Evolutionary conservation across 768 basidiomycete genomes (phyloP).

Genomic region (Terana coerulea): DNA sequence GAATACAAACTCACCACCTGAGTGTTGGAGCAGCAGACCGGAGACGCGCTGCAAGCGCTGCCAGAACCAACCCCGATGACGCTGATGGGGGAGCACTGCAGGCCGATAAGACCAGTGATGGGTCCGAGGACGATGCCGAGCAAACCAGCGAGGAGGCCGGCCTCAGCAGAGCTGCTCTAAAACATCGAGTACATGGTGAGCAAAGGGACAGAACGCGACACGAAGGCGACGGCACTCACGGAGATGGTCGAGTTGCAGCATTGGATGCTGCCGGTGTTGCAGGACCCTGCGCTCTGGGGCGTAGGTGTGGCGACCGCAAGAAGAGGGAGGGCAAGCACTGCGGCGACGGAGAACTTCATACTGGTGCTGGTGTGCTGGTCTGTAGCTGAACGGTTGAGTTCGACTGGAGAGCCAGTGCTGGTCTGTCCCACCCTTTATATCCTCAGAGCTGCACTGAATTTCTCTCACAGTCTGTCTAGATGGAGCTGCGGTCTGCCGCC

Average conservation of each 20-base stretch:
- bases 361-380: neutral
- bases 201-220: neutral
- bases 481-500: too few relatives aligned
- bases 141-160: constrained; percentile 3
- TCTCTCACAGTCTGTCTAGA: too few relatives aligned
- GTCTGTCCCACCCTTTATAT: neutral
- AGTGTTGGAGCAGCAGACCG: constrained; percentile 7
- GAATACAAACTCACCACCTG: neutral
- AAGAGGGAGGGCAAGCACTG: constrained; percentile 10
- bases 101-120: constrained; percentile 6
- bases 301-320: constrained; percentile 13
- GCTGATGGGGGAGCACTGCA: constrained; percentile 15
- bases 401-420: neutral
- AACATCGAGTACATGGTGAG: neutral
- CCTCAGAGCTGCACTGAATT: too few relatives aligned
- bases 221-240: neutral
- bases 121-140: constrained; percentile 10
- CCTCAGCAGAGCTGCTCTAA: constrained; percentile 3
- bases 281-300: neutral
- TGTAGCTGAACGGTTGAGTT: constrained; percentile 1
- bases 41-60: constrained; percentile 1
- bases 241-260: constrained; percentile 10
- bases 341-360: constrained; percentile 3
- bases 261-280: constrained; percentile 12
- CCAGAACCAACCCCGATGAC: constrained; percentile 9